phyloP scores from a whole-genome alignment of 768 basidiomycete species.

The Trametes cubensis region DNA sequence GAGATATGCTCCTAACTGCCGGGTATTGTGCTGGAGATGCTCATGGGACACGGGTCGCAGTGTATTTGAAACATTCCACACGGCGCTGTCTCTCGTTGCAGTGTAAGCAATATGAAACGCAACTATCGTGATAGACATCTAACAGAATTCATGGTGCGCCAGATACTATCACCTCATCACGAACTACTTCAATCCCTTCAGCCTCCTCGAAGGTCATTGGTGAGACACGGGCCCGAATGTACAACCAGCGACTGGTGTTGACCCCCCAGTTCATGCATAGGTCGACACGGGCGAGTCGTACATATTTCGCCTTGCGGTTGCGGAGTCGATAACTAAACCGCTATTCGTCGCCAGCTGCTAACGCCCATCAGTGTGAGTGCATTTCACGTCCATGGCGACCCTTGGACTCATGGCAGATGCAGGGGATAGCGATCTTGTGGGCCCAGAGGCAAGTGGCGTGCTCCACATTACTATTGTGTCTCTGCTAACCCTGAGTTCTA shows the following conservation, averaged over 20 bases:
- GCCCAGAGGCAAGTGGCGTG: not conserved
- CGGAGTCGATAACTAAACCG: not conserved
- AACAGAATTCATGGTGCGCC: not conserved
- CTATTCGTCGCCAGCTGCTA: not conserved
- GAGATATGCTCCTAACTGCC: no score
- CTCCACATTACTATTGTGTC: no score
- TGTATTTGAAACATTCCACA: not conserved
- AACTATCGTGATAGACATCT: no score
- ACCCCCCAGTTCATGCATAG: not conserved
- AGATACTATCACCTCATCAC: not conserved
- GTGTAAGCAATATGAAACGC: not conserved
- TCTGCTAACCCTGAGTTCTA: not conserved
- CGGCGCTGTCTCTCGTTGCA: not conserved
- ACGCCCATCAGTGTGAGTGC: not conserved
- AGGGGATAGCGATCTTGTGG: not conserved
- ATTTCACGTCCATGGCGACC: not conserved
- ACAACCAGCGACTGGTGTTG: no score
- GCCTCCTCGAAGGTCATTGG: not conserved
- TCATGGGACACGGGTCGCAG: no score
- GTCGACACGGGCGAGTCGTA: not conserved
- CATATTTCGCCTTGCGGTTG: not conserved
- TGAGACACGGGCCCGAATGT: not conserved
- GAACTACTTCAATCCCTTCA: not conserved
- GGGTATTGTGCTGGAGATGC: no score
- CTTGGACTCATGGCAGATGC: not conserved